A percentile compares a stretch with the other conserved stretches of the same genome.
Conservation (phyloP, 441 rosid species). For the Isatis lusitanica region DNA sequence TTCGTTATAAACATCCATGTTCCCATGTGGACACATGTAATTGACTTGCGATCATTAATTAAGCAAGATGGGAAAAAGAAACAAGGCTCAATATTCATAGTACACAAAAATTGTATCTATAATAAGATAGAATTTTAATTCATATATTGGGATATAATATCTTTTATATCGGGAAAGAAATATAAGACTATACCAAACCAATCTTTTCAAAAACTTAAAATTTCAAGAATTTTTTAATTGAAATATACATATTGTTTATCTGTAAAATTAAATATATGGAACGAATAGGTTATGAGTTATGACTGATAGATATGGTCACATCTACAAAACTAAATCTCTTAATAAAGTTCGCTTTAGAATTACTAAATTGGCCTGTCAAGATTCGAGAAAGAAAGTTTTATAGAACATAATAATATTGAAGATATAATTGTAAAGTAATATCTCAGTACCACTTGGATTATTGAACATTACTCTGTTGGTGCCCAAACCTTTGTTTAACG, state of each 20-base stretch:
- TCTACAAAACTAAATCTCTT: background rate
- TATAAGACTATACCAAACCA: background rate
- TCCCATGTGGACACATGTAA: conserved; percentile 26
- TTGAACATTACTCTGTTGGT: background rate
- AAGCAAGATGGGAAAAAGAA: background rate
- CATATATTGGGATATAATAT: background rate
- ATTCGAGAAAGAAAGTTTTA: background rate
- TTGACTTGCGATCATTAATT: conserved; percentile 11
- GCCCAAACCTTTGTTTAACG: background rate
- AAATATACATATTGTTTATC: background rate
- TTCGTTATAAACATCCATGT: conserved; percentile 23
- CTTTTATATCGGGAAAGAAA: background rate
- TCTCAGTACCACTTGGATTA: background rate
- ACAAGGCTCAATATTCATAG: background rate
- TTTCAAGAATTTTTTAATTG: background rate
- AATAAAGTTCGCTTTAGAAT: background rate
- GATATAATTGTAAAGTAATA: background rate
- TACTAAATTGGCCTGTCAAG: conserved; percentile 2
- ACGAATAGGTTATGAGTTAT: background rate
- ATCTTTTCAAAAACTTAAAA: background rate
- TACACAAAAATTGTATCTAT: background rate
- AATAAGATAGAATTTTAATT: background rate
- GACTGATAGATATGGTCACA: background rate
- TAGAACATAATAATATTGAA: background rate
- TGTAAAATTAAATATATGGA: background rate